Base-by-base conservation (phyloP, 345 rosid genomes). In the Pugionium dolabratum region DNA sequence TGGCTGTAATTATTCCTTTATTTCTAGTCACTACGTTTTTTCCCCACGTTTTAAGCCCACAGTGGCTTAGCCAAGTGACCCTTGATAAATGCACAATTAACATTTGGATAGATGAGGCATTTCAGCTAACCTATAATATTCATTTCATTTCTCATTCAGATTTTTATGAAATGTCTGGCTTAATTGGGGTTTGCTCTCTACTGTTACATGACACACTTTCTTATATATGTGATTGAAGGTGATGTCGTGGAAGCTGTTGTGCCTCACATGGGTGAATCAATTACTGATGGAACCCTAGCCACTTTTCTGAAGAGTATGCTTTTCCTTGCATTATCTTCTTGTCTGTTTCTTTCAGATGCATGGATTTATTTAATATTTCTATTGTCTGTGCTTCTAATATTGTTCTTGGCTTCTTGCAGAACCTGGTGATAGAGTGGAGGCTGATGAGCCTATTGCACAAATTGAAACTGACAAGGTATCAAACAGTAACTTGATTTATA, bases 391-490 rank as follows among this genome's bases (percentile, higher is more conserved):
- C 59, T 37, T 61, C n/a, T 54, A 10, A 37, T 34, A 2, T 35
- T 69, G 30, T 43, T 37, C 8, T 29, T 68, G 70, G n/a, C n/a
- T n/a, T n/a, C n/a, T n/a, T n/a, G n/a, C 83, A 94, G 97, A 86
- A 48, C 95, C 97, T 76, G 99, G 99, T 66, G 99, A 94, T 40
- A 78, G 84, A 30, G 99, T 94, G 3, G 92, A 80, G 77, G 84
- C 67, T 45, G 99, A 94, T 56, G 97, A 94, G 74, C 71, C 91
- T 42, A 90, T 90, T 80, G 99, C 97, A 57, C 97, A 94, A 75
- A 86, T 94, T 64, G 99, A 94, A 76, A 94, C 99, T 2, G 97
- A 94, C 81, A 94, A 94, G 87, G 99, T 94, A 72, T 40, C 33
- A 46, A 52, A 31, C 46, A 51, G 0, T 10, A 59, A 10, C 54